These are phyloP conservation scores for Chlamydomonas sphaeroides DNA, from an alignment of 139 green algal species.

Conservation along the genomic window DNA sequence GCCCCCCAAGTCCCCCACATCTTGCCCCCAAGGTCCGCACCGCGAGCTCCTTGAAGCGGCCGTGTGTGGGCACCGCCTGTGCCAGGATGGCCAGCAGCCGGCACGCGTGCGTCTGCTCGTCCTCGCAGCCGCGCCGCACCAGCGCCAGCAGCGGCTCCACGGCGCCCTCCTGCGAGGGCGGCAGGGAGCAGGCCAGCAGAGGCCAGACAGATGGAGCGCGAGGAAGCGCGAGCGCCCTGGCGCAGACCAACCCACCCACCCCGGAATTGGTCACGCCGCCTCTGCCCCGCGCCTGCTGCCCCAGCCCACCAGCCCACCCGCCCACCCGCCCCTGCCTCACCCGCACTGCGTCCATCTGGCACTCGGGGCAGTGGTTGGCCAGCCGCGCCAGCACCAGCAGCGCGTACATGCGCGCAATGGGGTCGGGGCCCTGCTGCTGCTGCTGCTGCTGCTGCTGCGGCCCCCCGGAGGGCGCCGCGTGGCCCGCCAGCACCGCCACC, in stretches of 20 bases:
- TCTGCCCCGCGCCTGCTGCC: background rate
- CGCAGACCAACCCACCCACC: too few species aligned
- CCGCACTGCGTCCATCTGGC: conserved; percentile 42
- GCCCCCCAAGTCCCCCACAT: too few species aligned
- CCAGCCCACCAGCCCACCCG: background rate
- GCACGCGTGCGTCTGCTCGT: conserved; percentile 37
- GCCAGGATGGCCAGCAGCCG: conserved; percentile 45
- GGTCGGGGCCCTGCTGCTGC: background rate
- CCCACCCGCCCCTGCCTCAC: background rate
- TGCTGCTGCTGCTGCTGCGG: too few species aligned
- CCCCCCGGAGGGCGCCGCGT: too few species aligned
- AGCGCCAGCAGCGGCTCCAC: conserved; percentile 16
- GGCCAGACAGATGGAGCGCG: too few species aligned
- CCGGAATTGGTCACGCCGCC: too few species aligned
- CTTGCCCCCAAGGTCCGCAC: too few species aligned
- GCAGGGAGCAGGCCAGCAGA: too few species aligned
- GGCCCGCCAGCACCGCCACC: background rate
- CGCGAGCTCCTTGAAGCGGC: background rate
- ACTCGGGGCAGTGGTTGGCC: conserved; percentile 36
- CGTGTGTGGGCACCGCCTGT: conserved; percentile 44
- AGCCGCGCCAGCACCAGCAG: conserved; percentile 49
- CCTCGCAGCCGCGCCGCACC: background rate
- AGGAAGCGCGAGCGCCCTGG: too few species aligned
- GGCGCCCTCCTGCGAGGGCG: conserved; percentile 23
- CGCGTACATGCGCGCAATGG: conserved; percentile 39